A percentile compares a stretch with the other conserved stretches of the same genome.
phyloP scores from a whole-genome alignment of 257 asterid species.

The Solanum commersonii region DNA sequence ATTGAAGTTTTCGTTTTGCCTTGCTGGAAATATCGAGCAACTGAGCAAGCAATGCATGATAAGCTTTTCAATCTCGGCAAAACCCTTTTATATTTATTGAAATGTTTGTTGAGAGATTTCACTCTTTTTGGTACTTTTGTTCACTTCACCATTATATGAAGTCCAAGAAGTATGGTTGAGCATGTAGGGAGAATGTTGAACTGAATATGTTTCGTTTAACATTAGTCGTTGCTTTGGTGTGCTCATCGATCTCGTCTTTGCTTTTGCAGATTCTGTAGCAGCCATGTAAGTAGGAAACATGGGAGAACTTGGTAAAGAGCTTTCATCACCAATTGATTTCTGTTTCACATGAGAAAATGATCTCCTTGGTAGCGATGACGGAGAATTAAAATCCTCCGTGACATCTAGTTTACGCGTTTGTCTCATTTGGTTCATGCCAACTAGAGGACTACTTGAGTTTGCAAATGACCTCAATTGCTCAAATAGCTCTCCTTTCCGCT shows the following conservation, averaged over 20 bases:
- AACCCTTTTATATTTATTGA: slow-evolving; percentile 7
- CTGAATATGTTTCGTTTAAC: slow-evolving; percentile 45
- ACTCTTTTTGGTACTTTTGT: slow-evolving; percentile 24
- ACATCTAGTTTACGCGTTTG: slow-evolving; percentile 24
- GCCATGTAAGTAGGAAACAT: slow-evolving; percentile 71
- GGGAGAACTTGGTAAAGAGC: slow-evolving; percentile 53
- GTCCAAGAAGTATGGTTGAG: slow-evolving; percentile 44
- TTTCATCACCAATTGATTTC: slow-evolving; percentile 41
- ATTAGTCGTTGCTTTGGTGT: slow-evolving; percentile 62
- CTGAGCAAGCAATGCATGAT: background rate
- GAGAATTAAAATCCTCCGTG: slow-evolving; percentile 34
- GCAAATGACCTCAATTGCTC: slow-evolving; percentile 23
- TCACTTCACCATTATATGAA: slow-evolving; percentile 32
- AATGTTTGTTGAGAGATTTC: slow-evolving; percentile 26
- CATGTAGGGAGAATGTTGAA: slow-evolving; percentile 49
- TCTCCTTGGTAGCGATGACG: slow-evolving; percentile 52
- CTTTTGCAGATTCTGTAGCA: slow-evolving; percentile 77
- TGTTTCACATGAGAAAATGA: slow-evolving; percentile 53
- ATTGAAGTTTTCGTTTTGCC: background rate
- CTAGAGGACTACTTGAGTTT: slow-evolving; percentile 20
- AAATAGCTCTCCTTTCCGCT: slow-evolving; percentile 12
- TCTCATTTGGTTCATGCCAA: slow-evolving; percentile 22
- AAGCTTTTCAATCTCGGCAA: slow-evolving; percentile 7
- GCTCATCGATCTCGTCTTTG: slow-evolving; percentile 69
- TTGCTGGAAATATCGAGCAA: background rate